Evolutionary conservation across 2,329 filamentous ascomycete species (phyloP).

Genomic region (Aphanocladium album): DNA sequence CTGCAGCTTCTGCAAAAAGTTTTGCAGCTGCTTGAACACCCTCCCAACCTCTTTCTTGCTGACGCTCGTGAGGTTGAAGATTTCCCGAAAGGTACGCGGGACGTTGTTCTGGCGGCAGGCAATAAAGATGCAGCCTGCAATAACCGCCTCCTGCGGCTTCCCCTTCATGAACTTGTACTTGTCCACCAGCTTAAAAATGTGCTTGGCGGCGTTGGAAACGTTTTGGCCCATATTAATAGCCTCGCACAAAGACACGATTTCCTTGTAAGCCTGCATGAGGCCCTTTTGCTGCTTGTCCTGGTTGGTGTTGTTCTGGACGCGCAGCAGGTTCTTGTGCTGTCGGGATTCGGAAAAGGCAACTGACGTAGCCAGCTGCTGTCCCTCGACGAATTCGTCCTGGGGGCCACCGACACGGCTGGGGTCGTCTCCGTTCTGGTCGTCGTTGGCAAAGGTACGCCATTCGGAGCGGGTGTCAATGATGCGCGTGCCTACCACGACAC

Average conservation of each 20-base stretch:
- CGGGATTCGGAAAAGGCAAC: constrained; percentile 79
- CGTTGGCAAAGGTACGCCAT: constrained; percentile 98
- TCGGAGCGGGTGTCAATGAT: constrained; percentile 95
- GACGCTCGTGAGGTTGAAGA: constrained; percentile 88
- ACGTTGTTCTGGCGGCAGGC: constrained; percentile 86
- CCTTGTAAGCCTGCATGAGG: constrained; percentile 78
- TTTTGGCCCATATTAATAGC: constrained; percentile 74
- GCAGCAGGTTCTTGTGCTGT: constrained; percentile 68
- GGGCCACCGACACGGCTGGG: constrained; percentile 97
- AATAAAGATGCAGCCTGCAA: constrained; percentile 96
- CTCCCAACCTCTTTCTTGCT: constrained; percentile 96
- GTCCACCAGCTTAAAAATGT: constrained; percentile 90
- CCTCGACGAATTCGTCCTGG: constrained; percentile 83
- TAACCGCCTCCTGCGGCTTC: constrained; percentile 88
- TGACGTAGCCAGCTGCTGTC: constrained; percentile 80
- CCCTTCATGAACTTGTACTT: constrained; percentile 93
- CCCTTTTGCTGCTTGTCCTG: constrained; percentile 80
- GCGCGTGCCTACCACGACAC: constrained; percentile 81
- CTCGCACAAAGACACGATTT: constrained; percentile 84
- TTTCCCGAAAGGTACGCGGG: constrained; percentile 87
- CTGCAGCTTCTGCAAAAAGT: constrained; percentile 73
- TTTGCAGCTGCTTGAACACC: constrained; percentile 89
- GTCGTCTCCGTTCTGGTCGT: constrained; percentile 93
- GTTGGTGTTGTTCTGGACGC: constrained; percentile 80
- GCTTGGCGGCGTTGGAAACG: constrained; percentile 85